Evolutionary conservation across 352 stramenopile species (phyloP), one percentile per base, ranked within the genome.

Genomic region (Aphanomyces astaci): DNA sequence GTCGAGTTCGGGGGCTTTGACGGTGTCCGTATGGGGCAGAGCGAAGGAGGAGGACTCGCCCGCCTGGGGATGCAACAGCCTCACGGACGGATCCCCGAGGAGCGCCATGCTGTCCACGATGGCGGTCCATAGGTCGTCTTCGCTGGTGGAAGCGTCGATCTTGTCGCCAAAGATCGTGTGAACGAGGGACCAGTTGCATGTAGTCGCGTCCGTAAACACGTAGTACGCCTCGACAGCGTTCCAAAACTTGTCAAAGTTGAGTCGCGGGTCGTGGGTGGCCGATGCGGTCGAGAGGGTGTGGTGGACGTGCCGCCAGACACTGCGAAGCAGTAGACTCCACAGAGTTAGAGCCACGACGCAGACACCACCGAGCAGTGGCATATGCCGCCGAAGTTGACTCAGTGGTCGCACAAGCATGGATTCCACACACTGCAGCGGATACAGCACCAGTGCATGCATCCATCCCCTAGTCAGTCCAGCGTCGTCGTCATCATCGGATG

Each of bases 41-140:
- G n/a, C n/a, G n/a, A n/a, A n/a, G 25, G 25, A 46, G 25, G 24
- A 64, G 25, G 33, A 49, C 30, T 31, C 19, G 11, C 22, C 17
- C 22, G n/a, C 30, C 19, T 27, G 28, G 22, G 43, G 25, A 30
- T 66, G 46, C 13, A 43, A 55, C n/a, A 66, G 25, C 22, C 24
- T 51, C 15, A 94, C 77, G 40, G 80, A 82, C 31, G 83, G 69
- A 67, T 94, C 85, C 53, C 86, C 82, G 55, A 80, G 89, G 3
- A 94, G 64, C 27, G 77, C 81, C 30, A 90, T 73, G 71, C 79
- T 90, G 36, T 90, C 83, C 27, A 90, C 80, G 9, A 92, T 72
- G 31, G 85, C 82, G 53, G 91, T 82, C 82, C 82, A 91, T 13
- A 94, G 72, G 52, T 94, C 85, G 36, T 94, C 82, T 43, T 94